Conservation (phyloP, 257 asterid species). For the Forsythia viridissima region DNA sequence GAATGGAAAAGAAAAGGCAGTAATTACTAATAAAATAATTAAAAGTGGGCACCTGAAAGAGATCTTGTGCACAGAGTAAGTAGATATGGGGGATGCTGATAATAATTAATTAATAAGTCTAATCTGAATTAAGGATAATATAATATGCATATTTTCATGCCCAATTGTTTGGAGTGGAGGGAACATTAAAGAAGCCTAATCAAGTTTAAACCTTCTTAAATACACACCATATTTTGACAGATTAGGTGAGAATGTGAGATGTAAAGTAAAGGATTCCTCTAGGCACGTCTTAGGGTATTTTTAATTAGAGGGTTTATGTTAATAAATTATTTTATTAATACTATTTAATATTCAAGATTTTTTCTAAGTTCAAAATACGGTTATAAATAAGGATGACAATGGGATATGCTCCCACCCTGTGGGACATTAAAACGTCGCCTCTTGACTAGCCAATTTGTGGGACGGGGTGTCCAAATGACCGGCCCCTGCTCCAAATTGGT, state of each 20-base stretch:
- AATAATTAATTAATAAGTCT: slow-evolving; percentile 5
- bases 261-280: slow-evolving; percentile 39
- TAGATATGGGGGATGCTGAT: slow-evolving; percentile 27
- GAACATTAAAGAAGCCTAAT: slow-evolving; percentile 45
- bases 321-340: not conserved
- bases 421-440: too few species aligned
- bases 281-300: slow-evolving; percentile 24
- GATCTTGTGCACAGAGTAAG: slow-evolving; percentile 34
- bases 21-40: slow-evolving; percentile 17
- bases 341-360: not conserved
- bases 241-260: slow-evolving; percentile 35
- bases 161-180: slow-evolving; percentile 47
- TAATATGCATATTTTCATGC: slow-evolving; percentile 31
- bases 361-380: not conserved
- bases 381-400: too few species aligned
- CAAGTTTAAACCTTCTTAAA: not conserved
- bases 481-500: too few species aligned
- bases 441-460: too few species aligned
- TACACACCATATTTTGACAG: slow-evolving; percentile 7
- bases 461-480: too few species aligned
- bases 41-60: slow-evolving; percentile 37
- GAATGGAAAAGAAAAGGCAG: not conserved
- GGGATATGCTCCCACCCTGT: too few species aligned
- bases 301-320: not conserved
- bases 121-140: slow-evolving; percentile 9